A percentile compares a stretch with the other conserved stretches of the same genome.
These are phyloP conservation scores for Orbilia brochopaga DNA, from an alignment of 2,329 filamentous ascomycete species.

Conservation along the genomic window DNA sequence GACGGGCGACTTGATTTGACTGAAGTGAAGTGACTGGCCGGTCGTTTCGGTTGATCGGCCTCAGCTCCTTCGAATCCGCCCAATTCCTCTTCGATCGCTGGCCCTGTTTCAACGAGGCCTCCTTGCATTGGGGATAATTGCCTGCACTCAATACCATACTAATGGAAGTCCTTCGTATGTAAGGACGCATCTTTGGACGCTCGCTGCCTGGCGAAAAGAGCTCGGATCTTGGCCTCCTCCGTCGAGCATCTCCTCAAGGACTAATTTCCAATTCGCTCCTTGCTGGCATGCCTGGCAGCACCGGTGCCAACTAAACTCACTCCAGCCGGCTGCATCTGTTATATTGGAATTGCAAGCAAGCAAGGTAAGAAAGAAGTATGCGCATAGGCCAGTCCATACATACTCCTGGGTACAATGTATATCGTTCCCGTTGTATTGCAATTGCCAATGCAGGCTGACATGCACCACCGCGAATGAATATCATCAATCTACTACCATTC, in stretches of 20 bases:
- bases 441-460: too few species aligned
- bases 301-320: background rate
- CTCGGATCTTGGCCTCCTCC: conserved; percentile 7
- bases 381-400: too few species aligned
- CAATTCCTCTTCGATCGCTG: background rate
- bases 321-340: too few species aligned
- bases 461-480: too few species aligned
- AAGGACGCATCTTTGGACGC: background rate
- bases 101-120: background rate
- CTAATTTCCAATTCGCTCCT: background rate
- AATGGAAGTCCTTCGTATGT: too few species aligned
- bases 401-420: too few species aligned
- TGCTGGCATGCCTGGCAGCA: background rate
- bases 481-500: too few species aligned
- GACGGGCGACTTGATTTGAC: background rate
- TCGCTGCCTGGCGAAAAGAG: conserved; percentile 3
- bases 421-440: too few species aligned
- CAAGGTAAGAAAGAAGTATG: too few species aligned
- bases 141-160: too few species aligned
- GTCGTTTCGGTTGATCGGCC: background rate
- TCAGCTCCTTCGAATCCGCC: background rate
- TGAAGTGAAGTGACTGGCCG: background rate
- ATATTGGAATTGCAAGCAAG: too few species aligned
- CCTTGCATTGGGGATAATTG: background rate
- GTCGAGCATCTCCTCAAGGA: conserved; percentile 2